Evolutionary conservation across 805 yeast genomes (phyloP).

Genomic region (Zygosaccharomyces kombuchaensis): DNA sequence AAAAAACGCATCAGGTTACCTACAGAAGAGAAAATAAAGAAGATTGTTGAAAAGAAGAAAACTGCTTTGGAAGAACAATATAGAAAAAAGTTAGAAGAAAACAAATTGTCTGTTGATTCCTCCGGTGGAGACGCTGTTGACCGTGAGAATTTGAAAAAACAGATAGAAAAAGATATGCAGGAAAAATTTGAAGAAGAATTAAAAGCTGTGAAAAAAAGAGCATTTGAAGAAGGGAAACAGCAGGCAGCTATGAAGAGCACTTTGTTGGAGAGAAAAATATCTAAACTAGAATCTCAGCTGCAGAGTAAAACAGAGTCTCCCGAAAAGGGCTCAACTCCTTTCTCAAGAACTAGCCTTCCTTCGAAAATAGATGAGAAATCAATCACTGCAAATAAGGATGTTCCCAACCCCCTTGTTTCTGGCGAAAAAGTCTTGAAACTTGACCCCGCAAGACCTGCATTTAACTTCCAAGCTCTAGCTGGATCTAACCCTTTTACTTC

Average conservation of each 20-base stretch:
- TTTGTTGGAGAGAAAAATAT: constrained; percentile 27
- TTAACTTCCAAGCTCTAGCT: constrained; percentile 6
- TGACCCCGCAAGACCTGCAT: constrained; percentile 9
- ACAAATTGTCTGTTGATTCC: constrained; percentile 9
- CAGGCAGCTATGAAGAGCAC: constrained; percentile 33
- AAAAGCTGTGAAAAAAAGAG: constrained; percentile 22
- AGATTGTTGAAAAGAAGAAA: constrained; percentile 43
- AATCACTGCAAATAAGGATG: neutral
- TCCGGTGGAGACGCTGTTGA: constrained; percentile 8
- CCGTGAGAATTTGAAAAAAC: constrained; percentile 10
- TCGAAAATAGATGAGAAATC: constrained; percentile 14
- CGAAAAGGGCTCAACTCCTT: neutral
- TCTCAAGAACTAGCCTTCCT: constrained; percentile 1
- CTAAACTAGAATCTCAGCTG: constrained; percentile 29
- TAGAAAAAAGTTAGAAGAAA: constrained; percentile 18
- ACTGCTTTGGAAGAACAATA: constrained; percentile 25
- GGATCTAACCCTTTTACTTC: constrained; percentile 21
- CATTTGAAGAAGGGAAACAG: constrained; percentile 34
- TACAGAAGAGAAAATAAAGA: constrained; percentile 54
- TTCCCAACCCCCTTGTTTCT: constrained; percentile 7
- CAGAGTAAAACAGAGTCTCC: neutral
- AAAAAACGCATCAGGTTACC: constrained; percentile 46
- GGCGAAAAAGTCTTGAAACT: constrained; percentile 12
- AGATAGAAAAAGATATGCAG: constrained; percentile 21
- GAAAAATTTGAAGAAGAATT: constrained; percentile 19